Evolutionary conservation across 495 filamentous ascomycete genomes (phyloP).

Genomic region (Pseudoneurospora amorphoporcata): DNA sequence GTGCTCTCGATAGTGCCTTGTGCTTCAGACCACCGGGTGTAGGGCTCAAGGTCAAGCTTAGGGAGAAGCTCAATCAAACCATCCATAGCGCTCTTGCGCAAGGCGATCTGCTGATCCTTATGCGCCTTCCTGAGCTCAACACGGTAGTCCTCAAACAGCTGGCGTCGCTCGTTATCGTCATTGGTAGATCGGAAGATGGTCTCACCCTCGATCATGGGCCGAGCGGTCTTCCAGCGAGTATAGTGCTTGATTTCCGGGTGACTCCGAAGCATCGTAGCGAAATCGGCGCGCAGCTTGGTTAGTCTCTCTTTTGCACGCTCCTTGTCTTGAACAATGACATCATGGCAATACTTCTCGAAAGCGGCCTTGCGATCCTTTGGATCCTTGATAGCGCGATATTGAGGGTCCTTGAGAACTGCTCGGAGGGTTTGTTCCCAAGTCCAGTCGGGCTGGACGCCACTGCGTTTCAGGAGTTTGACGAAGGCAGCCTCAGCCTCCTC

Average conservation of each 20-base stretch:
- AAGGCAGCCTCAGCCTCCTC: constrained; percentile 95
- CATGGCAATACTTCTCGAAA: constrained; percentile 90
- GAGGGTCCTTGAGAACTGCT: constrained; percentile 81
- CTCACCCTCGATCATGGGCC: constrained; percentile 90
- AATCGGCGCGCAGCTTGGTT: constrained; percentile 86
- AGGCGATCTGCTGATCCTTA: constrained; percentile 58
- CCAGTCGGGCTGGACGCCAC: constrained; percentile 81
- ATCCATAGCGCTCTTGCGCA: constrained; percentile 74
- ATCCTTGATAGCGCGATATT: constrained; percentile 89
- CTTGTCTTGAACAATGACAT: constrained; percentile 87
- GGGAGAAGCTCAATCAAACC: constrained; percentile 73
- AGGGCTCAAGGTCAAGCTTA: constrained; percentile 79
- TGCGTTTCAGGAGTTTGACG: constrained; percentile 77
- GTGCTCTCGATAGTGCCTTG: constrained; percentile 71
- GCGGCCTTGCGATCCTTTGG: constrained; percentile 84
- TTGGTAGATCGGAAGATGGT: constrained; percentile 87
- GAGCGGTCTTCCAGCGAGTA: constrained; percentile 93
- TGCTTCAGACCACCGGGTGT: constrained; percentile 90
- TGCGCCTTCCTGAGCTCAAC: constrained; percentile 70
- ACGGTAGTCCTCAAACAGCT: constrained; percentile 92
- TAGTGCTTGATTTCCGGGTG: constrained; percentile 98
- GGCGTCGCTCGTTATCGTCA: constrained; percentile 78
- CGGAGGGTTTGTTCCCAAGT: constrained; percentile 86
- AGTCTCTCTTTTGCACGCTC: constrained; percentile 91
- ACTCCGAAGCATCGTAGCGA: constrained; percentile 88